Base-by-base conservation (phyloP, 345 rosid genomes). In the Punica granatum region DNA sequence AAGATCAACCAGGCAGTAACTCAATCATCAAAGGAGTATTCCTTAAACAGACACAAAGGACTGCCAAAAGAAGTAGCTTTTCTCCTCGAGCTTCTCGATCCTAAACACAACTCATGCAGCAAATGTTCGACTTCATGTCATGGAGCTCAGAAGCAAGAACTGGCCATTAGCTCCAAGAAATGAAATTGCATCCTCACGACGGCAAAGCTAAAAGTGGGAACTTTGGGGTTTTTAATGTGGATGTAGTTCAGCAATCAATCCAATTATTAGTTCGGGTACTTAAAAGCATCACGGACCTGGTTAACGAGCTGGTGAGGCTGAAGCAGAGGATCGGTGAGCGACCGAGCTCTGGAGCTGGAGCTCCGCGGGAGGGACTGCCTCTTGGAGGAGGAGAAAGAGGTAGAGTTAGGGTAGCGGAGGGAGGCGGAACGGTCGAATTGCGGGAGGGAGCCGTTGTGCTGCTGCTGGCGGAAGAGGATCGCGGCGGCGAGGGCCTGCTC, bases 291-390 rank as follows among this genome's bases (percentile, higher is more conserved):
- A n/a, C 56, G 60, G 75, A 93, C 99, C 99, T 83, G 87, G 69
- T 82, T 89, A 79, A 85, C 85, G 64, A 94, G 85, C 86, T 94
- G 96, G 58, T 88, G 92, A 74, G 97, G 99, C 72, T 85, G 89
- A 69, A 91, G 74, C 74, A 91, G 81, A 69, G 96, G 98, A 82
- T 89, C 97, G 13, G 93, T 83, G 34, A 91, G 92, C 30, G 97
- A 88, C 59, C 97, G 80, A 42, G 98, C 84, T 71, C 98, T 78
- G 13, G 96, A 73, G 72, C 97, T 94, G 23, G 99, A 89, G 79
- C 96, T 94, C 66, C 96, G 81, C 53, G 98, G 92, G 76, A 94
- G 77, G 72, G 80, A 90, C 65, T 69, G 76, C 79, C 83, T 88
- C 81, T 84, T 89, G 23, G 96, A 19, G 23, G 60, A 21, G 73